Evolutionary conservation across 148 eudicot species (phyloP).

Genomic region (Tetragonia tetragonoides): DNA sequence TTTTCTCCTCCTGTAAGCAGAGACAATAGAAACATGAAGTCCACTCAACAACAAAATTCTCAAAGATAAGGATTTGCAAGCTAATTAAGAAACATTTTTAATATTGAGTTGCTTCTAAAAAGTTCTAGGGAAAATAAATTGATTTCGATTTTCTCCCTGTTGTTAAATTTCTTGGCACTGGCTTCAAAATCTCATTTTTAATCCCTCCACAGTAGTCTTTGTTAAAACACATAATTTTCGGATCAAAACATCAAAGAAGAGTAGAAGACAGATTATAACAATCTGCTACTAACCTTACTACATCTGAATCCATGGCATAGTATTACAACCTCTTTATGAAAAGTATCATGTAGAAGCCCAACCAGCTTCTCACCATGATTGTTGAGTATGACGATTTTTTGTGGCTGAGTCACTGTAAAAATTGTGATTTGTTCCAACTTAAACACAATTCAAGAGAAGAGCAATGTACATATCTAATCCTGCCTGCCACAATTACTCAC

Average conservation of each 20-base stretch:
- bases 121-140: too few species aligned
- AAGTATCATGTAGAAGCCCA: conserved; percentile 65
- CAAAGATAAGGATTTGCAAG: not conserved
- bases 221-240: not conserved
- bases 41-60: not conserved
- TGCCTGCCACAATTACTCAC: too few species aligned
- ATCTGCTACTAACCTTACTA: conserved; percentile 43
- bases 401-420: conserved; percentile 39
- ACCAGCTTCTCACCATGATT: conserved; percentile 57
- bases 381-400: conserved; percentile 48
- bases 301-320: conserved; percentile 41
- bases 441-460: not conserved
- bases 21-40: conserved; percentile 12
- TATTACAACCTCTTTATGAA: conserved; percentile 32
- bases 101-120: not conserved
- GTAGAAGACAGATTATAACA: not conserved
- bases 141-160: not conserved
- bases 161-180: too few species aligned
- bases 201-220: too few species aligned
- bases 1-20: conserved; percentile 42
- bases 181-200: not conserved
- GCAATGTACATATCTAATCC: not conserved
- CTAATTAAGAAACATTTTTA: not conserved
- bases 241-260: not conserved
- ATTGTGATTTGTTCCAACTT: not conserved